Base-by-base conservation (phyloP, 1,139 yeast genomes). In the Tardiomyces depauwii region DNA sequence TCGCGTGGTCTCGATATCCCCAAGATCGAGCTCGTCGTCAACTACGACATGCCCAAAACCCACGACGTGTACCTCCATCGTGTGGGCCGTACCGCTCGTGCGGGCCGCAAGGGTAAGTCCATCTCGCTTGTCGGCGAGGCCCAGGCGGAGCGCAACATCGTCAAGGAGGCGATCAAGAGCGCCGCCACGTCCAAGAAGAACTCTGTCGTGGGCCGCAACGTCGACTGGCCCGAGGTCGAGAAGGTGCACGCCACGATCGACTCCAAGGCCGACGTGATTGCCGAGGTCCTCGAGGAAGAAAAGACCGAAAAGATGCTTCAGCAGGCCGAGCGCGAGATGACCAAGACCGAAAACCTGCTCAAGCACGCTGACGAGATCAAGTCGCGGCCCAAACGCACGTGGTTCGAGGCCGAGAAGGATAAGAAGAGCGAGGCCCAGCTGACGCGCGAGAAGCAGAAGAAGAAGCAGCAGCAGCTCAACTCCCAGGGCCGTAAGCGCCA, bases 1-100 rank as follows among this genome's bases (percentile, higher is more conserved):
- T 91, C 98, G 27, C 86, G 99, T 77, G 99, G 99, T 74, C 76
- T 91, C 62, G 99, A 91, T 83, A 91, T 91, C 61, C 97, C 97
- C 51, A 89, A 89, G 68, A 88, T 91, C 63, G 97, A 88, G 63
- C 80, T 83, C 50, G 98, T 91, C 46, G 76, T 91, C 59, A 91
- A 91, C 66, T 93, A 75, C 64, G 98, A 93, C 61, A 87, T 93
- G 94, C 98, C 98, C 45, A 86, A 87, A 62, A 73, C 84, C 21
- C 81, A 84, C 59, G 98, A 91, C 55, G 77, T 88, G 40, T 93
- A 91, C 64, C 72, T 91, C 62, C 98, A 91, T 68, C 82, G 99
- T 72, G 96, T 93, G 52, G 98, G 98, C 68, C 85, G 99, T 75
- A 91, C 98, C 47, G 99, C 98, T 11, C 86, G 99, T 77, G 99